Conservation (phyloP, 1,284 basidiomycete genomes). For the Cutaneotrichosporon arboriforme region DNA sequence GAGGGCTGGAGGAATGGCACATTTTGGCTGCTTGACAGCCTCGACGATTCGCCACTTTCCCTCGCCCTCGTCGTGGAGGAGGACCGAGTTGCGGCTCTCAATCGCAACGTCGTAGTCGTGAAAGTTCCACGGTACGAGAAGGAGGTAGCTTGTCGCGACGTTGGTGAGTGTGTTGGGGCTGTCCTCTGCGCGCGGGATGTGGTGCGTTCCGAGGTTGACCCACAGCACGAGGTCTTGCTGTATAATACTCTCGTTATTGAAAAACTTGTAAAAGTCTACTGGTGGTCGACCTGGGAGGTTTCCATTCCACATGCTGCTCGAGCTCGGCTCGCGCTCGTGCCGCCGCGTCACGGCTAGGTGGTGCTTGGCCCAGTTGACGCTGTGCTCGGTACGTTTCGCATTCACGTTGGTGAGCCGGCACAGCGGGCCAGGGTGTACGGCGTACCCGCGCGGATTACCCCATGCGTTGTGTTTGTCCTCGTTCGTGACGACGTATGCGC, state of each 20-base stretch:
- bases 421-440: slow-evolving; percentile 14
- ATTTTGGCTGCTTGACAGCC: slow-evolving; percentile 52
- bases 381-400: slow-evolving; percentile 57
- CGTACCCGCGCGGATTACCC: slow-evolving; percentile 55
- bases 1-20: slow-evolving; percentile 42
- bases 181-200: slow-evolving; percentile 54
- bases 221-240: slow-evolving; percentile 58
- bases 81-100: slow-evolving; percentile 38
- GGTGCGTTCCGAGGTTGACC: slow-evolving; percentile 58
- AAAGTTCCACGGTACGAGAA: slow-evolving; percentile 61
- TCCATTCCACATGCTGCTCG: slow-evolving; percentile 59
- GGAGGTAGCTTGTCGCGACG: slow-evolving; percentile 55
- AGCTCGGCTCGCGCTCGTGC: slow-evolving; percentile 59
- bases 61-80: slow-evolving; percentile 50
- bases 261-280: slow-evolving; percentile 59
- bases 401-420: slow-evolving; percentile 42
- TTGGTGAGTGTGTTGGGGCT: slow-evolving; percentile 58
- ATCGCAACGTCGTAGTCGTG: slow-evolving; percentile 60
- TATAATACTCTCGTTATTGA: slow-evolving; percentile 52
- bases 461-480: slow-evolving; percentile 49
- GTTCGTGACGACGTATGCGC: slow-evolving; percentile 29
- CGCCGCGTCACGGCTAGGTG: slow-evolving; percentile 57
- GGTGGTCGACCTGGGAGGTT: slow-evolving; percentile 57
- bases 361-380: slow-evolving; percentile 62
- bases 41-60: slow-evolving; percentile 52